Evolutionary conservation across 2,329 filamentous ascomycete genomes (phyloP), one percentile per base, ranked within the genome.

Genomic region (Fusarium torulosum): DNA sequence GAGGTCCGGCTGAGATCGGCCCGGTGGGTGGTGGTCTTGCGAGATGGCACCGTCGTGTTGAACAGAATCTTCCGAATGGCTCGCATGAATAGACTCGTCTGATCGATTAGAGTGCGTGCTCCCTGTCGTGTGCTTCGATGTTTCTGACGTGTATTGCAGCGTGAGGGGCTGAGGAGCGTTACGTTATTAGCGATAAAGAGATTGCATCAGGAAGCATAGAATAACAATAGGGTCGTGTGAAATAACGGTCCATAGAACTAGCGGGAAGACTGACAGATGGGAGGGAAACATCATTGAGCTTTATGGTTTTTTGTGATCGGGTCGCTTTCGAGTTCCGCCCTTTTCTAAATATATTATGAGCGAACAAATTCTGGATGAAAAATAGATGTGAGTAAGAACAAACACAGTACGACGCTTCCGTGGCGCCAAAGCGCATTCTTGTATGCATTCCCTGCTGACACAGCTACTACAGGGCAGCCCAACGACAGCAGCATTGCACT

Each of bases 381-480:
- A 3, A 0, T 7, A 9, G 2, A 6, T 10, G 8, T 7, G 8
- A 10, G 13, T 15, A 7, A 5, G 7, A 14, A 45, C 62, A 40
- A 1, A 71, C 69, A 45, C 29, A 10, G 35, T 49, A 4, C 69
- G 69, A 3, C 62, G 62, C 25, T 71, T 71, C 9, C 69, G 57
- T 0, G 50, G 29, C 15, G 65, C 53, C 15, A 71, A n/a, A 1
- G 67, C 53, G 15, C 69, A 71, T 0, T 46, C 56, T 1, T 35
- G 50, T 0, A 29, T 21, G 8, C 53, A 61, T 6, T 61, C 54
- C 23, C 62, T 61, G n/a, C 55, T 58, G 6, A 55, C 43, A 21
- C 69, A 71, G 37, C 53, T 59, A 25, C 62, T 55, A 3, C 69
- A 71, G 11, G 69, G 69, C 6, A 67, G 15, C 0, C 69, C 69